Base-by-base conservation (phyloP, 2,329 filamentous ascomycete genomes). In the Alternaria sp. region DNA sequence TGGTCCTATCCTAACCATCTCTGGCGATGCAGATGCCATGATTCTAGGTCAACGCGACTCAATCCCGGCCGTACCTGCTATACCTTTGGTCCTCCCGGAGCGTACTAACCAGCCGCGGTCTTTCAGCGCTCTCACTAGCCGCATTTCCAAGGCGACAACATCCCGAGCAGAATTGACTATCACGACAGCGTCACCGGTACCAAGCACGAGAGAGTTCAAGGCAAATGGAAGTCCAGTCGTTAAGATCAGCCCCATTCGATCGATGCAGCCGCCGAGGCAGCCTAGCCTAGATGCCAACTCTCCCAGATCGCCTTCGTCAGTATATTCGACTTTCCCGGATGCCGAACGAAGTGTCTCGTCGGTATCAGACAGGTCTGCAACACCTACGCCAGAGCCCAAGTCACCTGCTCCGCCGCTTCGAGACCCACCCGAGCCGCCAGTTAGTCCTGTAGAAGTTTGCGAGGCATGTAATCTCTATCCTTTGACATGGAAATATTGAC, bases 1-100 rank as follows among this genome's bases (percentile, higher is more conserved):
- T 18, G 72, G 73, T 4, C 67, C 71, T 2, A 48, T 64, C 10
- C 48, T 75, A 12, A 75, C 40, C 5, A 72, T 76, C 18, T 54
- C 52, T 22, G 48, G 62, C 34, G 72, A 75, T 28, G 74, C 73
- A n/a, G 72, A 77, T 40, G 49, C 48, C 14, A 32, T 74, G 12
- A 45, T 76, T 20, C 55, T 70, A 14, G 72, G 70, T 20, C 49
- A 50, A 9, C 25, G 22, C 25, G 40, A 52, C 6, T 22, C 49
- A 4, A 45, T 62, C 2, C 62, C 68, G 41, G 63, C 61, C 10
- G 46, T 65, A 2, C 67, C 67, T 27, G 11, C 56, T 5, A 25
- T 67, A 3, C 46, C 66, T 8, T 32, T 59, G 11, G 40, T 50
- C 2, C 14, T 44, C 3, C 41, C 38, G 8, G 38, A 56, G 3